Evolutionary conservation across 345 rosid species (phyloP).

Genomic region (Populus davidiana): DNA sequence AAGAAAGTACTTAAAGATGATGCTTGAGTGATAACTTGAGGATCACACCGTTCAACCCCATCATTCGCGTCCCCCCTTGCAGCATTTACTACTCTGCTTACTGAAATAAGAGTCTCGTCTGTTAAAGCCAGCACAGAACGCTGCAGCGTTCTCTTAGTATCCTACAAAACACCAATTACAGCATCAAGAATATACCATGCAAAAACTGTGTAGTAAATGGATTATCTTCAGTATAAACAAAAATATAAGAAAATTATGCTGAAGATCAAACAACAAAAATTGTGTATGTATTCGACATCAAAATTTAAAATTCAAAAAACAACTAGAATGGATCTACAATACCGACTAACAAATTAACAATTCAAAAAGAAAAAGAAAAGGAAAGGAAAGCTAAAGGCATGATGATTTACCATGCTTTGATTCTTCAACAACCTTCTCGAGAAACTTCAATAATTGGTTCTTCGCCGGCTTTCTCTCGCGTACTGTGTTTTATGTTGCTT

Average conservation of each 20-base stretch:
- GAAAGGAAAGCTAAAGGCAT: neutral
- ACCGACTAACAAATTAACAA: neutral
- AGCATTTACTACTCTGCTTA: slow-evolving; percentile 33
- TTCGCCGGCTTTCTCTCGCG: neutral
- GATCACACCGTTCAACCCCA: slow-evolving; percentile 35
- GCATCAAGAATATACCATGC: neutral
- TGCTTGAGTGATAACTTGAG: slow-evolving; percentile 60
- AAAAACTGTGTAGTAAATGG: no score
- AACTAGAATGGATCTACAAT: neutral
- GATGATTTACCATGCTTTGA: neutral
- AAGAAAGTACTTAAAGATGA: slow-evolving; percentile 43
- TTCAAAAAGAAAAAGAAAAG: neutral
- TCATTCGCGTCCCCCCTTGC: slow-evolving; percentile 36
- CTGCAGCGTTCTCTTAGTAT: slow-evolving; percentile 16
- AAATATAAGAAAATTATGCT: neutral
- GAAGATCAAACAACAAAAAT: neutral
- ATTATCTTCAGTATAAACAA: neutral
- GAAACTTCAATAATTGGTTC: neutral
- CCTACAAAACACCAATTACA: slow-evolving; percentile 20
- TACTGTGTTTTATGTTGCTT: neutral
- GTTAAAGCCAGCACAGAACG: slow-evolving; percentile 36
- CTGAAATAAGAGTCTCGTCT: slow-evolving; percentile 36
- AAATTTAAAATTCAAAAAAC: neutral
- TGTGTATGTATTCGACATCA: neutral
- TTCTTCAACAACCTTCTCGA: neutral